Conservation (phyloP, 2,329 filamentous ascomycete genomes). For the Phaeosphaeria sp. region DNA sequence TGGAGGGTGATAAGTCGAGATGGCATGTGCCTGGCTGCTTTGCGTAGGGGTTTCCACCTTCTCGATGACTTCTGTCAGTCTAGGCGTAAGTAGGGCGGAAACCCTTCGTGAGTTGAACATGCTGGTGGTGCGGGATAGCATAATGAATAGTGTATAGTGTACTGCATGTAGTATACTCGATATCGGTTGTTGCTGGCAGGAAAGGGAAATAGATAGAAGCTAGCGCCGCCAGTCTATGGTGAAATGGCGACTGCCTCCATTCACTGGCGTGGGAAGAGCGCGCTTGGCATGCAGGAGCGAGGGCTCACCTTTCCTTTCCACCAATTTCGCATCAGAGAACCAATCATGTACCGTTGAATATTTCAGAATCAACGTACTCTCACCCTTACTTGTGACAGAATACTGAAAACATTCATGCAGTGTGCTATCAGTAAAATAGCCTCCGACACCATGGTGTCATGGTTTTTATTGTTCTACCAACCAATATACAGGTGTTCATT, state of each 20-base stretch:
- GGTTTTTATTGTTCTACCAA: not conserved
- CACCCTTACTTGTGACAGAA: too few relatives aligned
- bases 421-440: not conserved
- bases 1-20: not conserved
- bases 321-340: not conserved
- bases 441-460: not conserved
- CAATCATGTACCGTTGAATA: not conserved
- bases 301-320: not conserved
- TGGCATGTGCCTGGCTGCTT: not conserved
- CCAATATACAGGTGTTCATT: not conserved
- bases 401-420: not conserved
- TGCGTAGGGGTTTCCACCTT: conserved; percentile 5
- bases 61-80: conserved; percentile 10
- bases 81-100: conserved; percentile 7
- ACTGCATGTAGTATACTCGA: not conserved
- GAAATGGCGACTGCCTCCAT: not conserved
- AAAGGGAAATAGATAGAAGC: not conserved
- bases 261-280: not conserved
- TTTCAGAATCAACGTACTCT: too few relatives aligned
- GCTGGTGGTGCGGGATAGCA: conserved; percentile 6
- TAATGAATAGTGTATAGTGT: too few relatives aligned
- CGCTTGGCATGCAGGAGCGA: not conserved
- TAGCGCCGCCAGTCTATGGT: not conserved
- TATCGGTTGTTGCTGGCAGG: not conserved
- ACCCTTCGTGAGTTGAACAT: conserved; percentile 8